Percentiles rank a stretch among this genome's conserved stretches.
phyloP scores from a whole-genome alignment of 352 stramenopile species.

The Pythium monospermum region DNA sequence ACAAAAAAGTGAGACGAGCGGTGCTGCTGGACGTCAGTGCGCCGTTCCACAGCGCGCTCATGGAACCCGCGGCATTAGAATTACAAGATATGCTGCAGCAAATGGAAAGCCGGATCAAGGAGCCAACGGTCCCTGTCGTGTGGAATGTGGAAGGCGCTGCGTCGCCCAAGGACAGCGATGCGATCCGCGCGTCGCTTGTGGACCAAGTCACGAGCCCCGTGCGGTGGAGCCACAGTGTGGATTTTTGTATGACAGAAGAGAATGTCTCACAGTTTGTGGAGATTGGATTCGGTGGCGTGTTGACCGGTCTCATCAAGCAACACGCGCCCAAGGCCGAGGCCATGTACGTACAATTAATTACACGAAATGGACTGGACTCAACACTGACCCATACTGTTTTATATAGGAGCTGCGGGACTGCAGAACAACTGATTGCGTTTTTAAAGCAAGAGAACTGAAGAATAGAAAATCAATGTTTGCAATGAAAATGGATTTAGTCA shows the following conservation, averaged over 20 bases:
- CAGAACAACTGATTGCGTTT: slow-evolving; percentile 49
- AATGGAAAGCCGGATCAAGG: slow-evolving; percentile 24
- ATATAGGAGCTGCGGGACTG: slow-evolving; percentile 48
- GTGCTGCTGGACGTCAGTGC: slow-evolving; percentile 75
- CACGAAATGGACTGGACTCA: not conserved
- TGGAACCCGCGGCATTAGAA: slow-evolving; percentile 54
- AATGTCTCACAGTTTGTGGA: slow-evolving; percentile 63
- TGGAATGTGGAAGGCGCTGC: slow-evolving; percentile 72
- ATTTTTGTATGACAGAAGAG: slow-evolving; percentile 49
- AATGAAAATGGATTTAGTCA: not conserved
- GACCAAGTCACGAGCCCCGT: slow-evolving; percentile 65
- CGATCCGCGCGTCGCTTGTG: slow-evolving; percentile 43
- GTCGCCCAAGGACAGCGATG: slow-evolving; percentile 29
- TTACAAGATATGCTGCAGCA: slow-evolving; percentile 35
- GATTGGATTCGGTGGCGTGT: slow-evolving; percentile 60
- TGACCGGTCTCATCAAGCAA: slow-evolving; percentile 74
- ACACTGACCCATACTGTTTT: slow-evolving; percentile 1
- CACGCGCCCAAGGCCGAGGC: slow-evolving; percentile 31
- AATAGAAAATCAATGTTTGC: not conserved
- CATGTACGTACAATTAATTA: slow-evolving; percentile 15
- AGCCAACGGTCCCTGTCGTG: slow-evolving; percentile 57
- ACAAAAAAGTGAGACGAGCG: slow-evolving; percentile 66
- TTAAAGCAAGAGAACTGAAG: slow-evolving; percentile 18
- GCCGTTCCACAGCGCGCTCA: slow-evolving; percentile 80
- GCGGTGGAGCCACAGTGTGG: slow-evolving; percentile 77